These are phyloP conservation scores for Bolboschoenus planiculmis DNA, from an alignment of 176 grass and related monocot genomes.

Conservation along the genomic window DNA sequence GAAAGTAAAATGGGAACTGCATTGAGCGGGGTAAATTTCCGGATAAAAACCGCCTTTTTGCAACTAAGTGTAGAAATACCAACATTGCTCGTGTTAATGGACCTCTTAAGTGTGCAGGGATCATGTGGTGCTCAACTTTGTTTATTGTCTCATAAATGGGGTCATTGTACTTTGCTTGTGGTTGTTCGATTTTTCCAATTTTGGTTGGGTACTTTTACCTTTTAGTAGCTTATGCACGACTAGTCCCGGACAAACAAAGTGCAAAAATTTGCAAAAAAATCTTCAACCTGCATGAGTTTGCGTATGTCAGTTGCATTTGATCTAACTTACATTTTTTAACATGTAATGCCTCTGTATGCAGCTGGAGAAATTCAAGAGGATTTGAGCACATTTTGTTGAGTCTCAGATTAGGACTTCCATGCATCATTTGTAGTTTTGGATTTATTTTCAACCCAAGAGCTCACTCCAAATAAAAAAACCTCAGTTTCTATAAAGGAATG, in stretches of 20 bases:
- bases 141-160: background rate
- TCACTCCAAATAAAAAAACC: background rate
- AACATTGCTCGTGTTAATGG: background rate
- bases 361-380: conserved; percentile 28
- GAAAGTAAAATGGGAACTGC: too few relatives aligned
- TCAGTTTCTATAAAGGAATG: background rate
- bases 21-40: too few relatives aligned
- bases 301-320: background rate
- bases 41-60: too few relatives aligned
- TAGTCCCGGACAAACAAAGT: background rate
- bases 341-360: conserved; percentile 19
- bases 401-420: background rate
- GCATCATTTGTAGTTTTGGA: background rate
- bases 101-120: background rate
- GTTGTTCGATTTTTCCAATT: background rate
- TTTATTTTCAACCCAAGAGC: background rate
- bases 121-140: background rate
- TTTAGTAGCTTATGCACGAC: background rate
- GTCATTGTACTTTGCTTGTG: background rate
- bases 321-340: background rate
- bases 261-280: background rate
- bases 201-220: background rate
- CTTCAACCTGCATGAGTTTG: background rate
- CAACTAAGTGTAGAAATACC: background rate
- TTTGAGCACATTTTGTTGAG: background rate